A percentile compares a stretch with the other conserved stretches of the same genome.
These are phyloP conservation scores for Ogataea populi-albae DNA, from an alignment of 805 yeast species.

Conservation along the genomic window DNA sequence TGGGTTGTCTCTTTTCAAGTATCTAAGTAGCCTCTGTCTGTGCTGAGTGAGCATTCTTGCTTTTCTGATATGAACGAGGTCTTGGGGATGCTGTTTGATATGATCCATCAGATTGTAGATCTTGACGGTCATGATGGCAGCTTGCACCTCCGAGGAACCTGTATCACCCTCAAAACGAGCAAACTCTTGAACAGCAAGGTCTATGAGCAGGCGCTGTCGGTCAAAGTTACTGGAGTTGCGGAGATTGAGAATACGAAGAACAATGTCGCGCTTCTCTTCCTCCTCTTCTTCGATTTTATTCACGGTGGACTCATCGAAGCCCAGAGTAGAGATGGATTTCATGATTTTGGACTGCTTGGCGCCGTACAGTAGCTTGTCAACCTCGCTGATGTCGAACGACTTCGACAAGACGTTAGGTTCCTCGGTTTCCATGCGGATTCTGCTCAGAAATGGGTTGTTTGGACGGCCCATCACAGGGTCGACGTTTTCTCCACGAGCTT, in stretches of 20 bases:
- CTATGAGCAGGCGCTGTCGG: slow-evolving; percentile 53
- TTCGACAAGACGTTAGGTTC: slow-evolving; percentile 65
- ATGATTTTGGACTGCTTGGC: slow-evolving; percentile 62
- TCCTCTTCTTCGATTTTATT: slow-evolving; percentile 32
- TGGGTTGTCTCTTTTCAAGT: slow-evolving; percentile 77
- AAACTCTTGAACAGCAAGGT: slow-evolving; percentile 74
- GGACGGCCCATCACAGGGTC: slow-evolving; percentile 86
- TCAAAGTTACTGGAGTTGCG: slow-evolving; percentile 66
- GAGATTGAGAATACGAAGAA: slow-evolving; percentile 69
- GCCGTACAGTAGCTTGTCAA: slow-evolving; percentile 73
- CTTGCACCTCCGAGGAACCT: slow-evolving; percentile 94
- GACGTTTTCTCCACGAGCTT: slow-evolving; percentile 36
- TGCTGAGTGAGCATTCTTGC: slow-evolving; percentile 84
- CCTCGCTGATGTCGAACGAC: slow-evolving; percentile 58
- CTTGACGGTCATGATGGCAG: slow-evolving; percentile 81
- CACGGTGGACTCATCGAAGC: slow-evolving; percentile 20
- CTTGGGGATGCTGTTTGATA: slow-evolving; percentile 67
- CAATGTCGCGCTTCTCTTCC: slow-evolving; percentile 63
- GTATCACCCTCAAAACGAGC: slow-evolving; percentile 85
- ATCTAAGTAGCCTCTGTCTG: slow-evolving; percentile 79
- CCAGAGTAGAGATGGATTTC: slow-evolving; percentile 25
- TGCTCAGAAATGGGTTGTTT: slow-evolving; percentile 60
- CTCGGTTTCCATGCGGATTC: slow-evolving; percentile 62
- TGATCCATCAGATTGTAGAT: slow-evolving; percentile 79
- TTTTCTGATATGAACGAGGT: slow-evolving; percentile 61